Evolutionary conservation across 805 yeast species (phyloP), one percentile per base, ranked within the genome.

Genomic region (Starmera caribaea): DNA sequence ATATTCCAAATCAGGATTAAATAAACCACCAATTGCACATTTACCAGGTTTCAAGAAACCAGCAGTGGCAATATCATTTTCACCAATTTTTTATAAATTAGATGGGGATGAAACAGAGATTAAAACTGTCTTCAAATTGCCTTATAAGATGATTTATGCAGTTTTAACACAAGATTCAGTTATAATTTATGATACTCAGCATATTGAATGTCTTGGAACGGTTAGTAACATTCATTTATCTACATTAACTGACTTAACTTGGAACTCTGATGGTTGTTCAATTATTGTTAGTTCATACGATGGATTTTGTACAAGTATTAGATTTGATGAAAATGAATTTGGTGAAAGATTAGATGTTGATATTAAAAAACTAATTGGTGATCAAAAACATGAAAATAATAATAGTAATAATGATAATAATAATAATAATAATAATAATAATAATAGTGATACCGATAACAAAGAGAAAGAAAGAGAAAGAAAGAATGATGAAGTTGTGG

Each of bases 121-220:
- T 13, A 36, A 39, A 16, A 37, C 65, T 2, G 70, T 69, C 12
- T 71, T 86, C 44, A 59, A 65, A 5, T 59, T 89, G 35, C 82
- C 86, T 1, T 88, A 92, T 53, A 74, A 87, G 45, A 73, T 92
- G 76, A 62, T 90, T 1, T 89, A 83, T 62, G 97, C 97, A 0
- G 82, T 92, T 15, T 97, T 96, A 0, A 89, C 97, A 0, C 88
- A 85, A 41, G 96, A 86, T 55, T 73, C 89, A 12, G 81, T 92
- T 11, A 53, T 81, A 8, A 62, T 92, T 2, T 92, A 85, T 59
- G 95, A 87, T 48, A 90, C 97, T 0, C 83, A 79, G 45, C 67
- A 69, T 28, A 51, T 67, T 21, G 59, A 69, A 41, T 95, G 97
- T 3, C 51, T 92, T 16, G 92, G 89, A 5, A 63, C 74, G 12